A percentile compares a stretch with the other conserved stretches of the same genome.
Conservation (phyloP, 2,329 filamentous ascomycete genomes). For the Boeremia exigua region DNA sequence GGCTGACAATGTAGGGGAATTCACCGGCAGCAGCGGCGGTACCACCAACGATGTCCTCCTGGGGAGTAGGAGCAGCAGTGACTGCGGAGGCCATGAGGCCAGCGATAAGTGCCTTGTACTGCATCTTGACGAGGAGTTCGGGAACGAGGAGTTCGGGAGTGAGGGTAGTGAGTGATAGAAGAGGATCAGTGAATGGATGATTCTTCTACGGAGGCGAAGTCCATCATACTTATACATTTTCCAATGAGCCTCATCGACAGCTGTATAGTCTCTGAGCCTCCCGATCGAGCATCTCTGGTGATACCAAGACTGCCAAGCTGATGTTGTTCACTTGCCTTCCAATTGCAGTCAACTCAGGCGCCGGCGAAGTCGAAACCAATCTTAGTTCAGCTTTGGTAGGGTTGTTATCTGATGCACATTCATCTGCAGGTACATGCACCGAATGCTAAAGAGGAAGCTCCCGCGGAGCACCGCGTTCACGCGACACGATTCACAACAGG, state of each 20-base stretch:
- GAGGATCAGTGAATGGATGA: constrained; percentile 28
- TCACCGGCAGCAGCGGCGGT: constrained; percentile 30
- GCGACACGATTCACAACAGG: constrained; percentile 2
- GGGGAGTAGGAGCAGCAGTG: constrained; percentile 31
- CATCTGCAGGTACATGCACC: constrained; percentile 8
- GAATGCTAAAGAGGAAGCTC: constrained; percentile 28
- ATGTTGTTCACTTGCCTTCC: constrained; percentile 27
- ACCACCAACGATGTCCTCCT: constrained; percentile 37
- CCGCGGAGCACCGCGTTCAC: not conserved
- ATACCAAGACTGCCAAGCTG: constrained; percentile 24
- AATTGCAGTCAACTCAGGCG: constrained; percentile 4
- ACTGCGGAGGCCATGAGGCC: constrained; percentile 33
- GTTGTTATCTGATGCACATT: constrained; percentile 20
- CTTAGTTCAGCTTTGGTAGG: constrained; percentile 7
- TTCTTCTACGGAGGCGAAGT: constrained; percentile 6
- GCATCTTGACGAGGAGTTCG: constrained; percentile 25
- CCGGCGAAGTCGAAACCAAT: constrained; percentile 9
- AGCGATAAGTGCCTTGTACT: constrained; percentile 29
- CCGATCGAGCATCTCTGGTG: constrained; percentile 14
- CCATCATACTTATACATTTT: constrained; percentile 26
- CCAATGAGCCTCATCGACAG: not conserved
- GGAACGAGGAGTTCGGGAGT: constrained; percentile 13
- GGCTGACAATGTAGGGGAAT: constrained; percentile 37
- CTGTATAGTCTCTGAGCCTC: constrained; percentile 17
- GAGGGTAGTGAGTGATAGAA: constrained; percentile 15